Conservation (phyloP, 768 basidiomycete genomes). For the Macrolepiota dolichaula region DNA sequence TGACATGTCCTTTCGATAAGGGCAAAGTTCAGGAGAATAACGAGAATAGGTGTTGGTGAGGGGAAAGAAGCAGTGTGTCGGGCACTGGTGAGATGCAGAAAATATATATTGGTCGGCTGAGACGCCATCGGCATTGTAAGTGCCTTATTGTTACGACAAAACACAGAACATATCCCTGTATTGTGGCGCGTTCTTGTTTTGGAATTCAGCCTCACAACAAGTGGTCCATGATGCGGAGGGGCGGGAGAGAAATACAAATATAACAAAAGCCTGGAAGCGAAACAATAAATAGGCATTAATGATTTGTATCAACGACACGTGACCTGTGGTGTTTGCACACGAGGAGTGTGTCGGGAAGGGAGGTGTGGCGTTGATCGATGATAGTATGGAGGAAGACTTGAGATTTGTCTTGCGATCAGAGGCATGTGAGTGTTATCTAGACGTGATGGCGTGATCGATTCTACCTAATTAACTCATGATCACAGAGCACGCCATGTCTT, state of each 20-base stretch:
- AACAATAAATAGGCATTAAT: not conserved
- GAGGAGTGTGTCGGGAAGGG: no score
- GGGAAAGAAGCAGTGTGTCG: not conserved
- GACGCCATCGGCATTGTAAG: not conserved
- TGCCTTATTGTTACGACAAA: not conserved
- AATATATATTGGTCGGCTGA: not conserved
- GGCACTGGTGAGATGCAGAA: not conserved
- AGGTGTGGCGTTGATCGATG: no score
- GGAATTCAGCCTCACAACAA: not conserved
- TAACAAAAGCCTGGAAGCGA: not conserved
- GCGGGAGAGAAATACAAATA: not conserved
- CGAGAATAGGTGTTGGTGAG: not conserved
- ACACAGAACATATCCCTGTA: not conserved
- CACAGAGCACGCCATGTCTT: constrained; percentile 4
- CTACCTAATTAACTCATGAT: not conserved
- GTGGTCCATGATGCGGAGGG: not conserved
- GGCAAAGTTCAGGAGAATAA: not conserved
- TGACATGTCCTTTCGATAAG: not conserved
- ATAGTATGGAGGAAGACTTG: no score
- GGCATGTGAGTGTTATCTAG: not conserved
- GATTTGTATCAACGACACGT: no score
- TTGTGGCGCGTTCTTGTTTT: not conserved
- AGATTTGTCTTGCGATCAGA: no score
- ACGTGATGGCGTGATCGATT: constrained; percentile 5
- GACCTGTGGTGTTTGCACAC: no score